Evolutionary conservation across 345 rosid species (phyloP), one percentile per base, ranked within the genome.

Genomic region (Aquilaria sinensis): DNA sequence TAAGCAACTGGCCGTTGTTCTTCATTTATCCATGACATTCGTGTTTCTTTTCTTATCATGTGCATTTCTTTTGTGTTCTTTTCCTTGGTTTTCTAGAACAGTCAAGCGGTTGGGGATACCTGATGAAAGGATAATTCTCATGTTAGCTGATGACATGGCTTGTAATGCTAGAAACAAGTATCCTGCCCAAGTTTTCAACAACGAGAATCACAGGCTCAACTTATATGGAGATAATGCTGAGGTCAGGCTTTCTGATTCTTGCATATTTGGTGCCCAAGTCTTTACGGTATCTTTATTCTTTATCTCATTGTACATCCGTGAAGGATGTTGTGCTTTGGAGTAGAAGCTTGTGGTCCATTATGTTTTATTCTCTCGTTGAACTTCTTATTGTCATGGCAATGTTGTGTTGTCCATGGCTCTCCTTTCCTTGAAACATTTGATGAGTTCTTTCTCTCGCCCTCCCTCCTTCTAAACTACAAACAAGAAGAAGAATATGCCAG

Each of bases 61-160:
- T 9, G 23, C 30, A n/a, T 60, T 68, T 58, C 51, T 2, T 32
- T 61, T 53, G 31, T 31, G 2, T 60, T 31, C 6, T 66, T 31
- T 60, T 47, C 29, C 15, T 54, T 72, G 72, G 70, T 67, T 71
- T 66, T 75, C 53, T 78, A 94, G 99, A 83, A 94, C 96, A 56
- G 99, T 94, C 67, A 90, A 94, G 79, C 75, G 97, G 61, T 80
- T 94, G 46, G 99, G 99, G 54, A 90, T 94, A 62, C 96, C 97
- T 16, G 97, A 94, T 68, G 99, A 94, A 74, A 80, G 97, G 81
- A 94, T 90, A 0, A 90, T 94, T 58, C 85, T 90, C 10, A 90
- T 94, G 97, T 83, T 94, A 70, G 96, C 99, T 5, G 99, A 90
- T 90, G 97, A 94, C 68, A 90, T 94, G 97, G 99, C 97, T 33